Evolutionary conservation across 768 basidiomycete genomes (phyloP).

Genomic region (Dendrothele bispora): DNA sequence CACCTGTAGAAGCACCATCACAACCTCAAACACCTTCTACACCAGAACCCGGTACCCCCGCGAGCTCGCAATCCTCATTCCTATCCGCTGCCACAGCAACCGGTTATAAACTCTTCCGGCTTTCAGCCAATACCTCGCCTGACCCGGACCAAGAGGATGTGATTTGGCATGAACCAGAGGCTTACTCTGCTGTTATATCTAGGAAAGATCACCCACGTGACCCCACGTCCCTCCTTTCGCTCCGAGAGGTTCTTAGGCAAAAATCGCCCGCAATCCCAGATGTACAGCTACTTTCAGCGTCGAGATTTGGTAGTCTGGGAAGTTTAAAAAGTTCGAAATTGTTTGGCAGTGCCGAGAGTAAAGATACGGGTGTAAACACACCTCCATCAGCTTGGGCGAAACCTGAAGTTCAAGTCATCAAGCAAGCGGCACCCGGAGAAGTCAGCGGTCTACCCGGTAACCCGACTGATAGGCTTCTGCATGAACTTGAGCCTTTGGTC

Average conservation of each 20-base stretch:
- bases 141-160: constrained; percentile 63
- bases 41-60: constrained; percentile 14
- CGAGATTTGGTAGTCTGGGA: constrained; percentile 16
- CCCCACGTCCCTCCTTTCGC: constrained; percentile 51
- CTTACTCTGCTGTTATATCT: constrained; percentile 57
- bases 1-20: neutral
- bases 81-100: constrained; percentile 39
- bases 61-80: constrained; percentile 43
- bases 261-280: constrained; percentile 31
- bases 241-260: constrained; percentile 63
- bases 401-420: constrained; percentile 56
- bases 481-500: constrained; percentile 36
- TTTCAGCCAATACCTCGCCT: constrained; percentile 37
- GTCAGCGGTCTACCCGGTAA: constrained; percentile 34
- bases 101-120: constrained; percentile 50
- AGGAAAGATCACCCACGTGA: constrained; percentile 67
- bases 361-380: constrained; percentile 4
- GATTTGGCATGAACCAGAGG: constrained; percentile 61
- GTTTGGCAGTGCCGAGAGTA: constrained; percentile 13
- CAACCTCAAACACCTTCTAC: constrained; percentile 14
- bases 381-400: constrained; percentile 53
- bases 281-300: constrained; percentile 3
- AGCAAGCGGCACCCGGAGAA: constrained; percentile 49
- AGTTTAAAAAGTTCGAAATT: neutral
- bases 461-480: constrained; percentile 45